phyloP scores from a whole-genome alignment of 495 filamentous ascomycete species.

The Penicillium subrubescens region DNA sequence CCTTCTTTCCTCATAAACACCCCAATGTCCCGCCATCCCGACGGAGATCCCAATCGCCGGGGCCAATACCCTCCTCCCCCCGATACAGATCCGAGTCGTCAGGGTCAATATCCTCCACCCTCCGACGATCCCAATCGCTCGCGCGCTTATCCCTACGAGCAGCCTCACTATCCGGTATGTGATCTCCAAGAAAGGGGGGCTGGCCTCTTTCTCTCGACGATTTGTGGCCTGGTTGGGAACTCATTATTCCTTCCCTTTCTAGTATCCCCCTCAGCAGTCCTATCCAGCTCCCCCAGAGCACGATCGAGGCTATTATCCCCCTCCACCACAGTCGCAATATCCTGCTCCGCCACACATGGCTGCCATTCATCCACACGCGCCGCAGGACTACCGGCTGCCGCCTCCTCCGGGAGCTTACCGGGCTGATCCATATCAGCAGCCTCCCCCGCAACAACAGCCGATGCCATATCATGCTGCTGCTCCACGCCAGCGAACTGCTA shows the following conservation, averaged over 20 bases:
- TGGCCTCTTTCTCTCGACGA: not conserved
- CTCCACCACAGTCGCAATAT: constrained; percentile 37
- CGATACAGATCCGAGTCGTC: constrained; percentile 31
- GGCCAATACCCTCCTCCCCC: constrained; percentile 18
- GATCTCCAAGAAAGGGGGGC: not conserved
- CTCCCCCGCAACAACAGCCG: constrained; percentile 40
- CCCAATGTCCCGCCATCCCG: constrained; percentile 54
- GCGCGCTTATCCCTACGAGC: constrained; percentile 36
- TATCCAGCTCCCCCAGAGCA: constrained; percentile 34
- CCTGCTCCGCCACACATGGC: constrained; percentile 45
- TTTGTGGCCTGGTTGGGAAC: not conserved
- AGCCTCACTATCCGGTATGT: constrained; percentile 48
- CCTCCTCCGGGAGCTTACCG: constrained; percentile 46
- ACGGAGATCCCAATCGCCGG: constrained; percentile 28
- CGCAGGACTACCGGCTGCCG: constrained; percentile 44
- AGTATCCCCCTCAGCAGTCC: constrained; percentile 43
- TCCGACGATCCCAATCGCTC: constrained; percentile 38
- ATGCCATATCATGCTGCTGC: constrained; percentile 67
- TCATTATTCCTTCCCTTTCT: not conserved
- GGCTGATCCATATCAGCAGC: constrained; percentile 48
- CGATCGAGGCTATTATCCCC: constrained; percentile 45
- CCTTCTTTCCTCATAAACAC: constrained; percentile 18
- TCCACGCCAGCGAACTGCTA: constrained; percentile 77
- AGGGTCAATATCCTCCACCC: constrained; percentile 11
- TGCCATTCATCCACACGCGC: constrained; percentile 40